Evolutionary conservation across 306 rosid species (phyloP).

Genomic region (Citrullus amarus): DNA sequence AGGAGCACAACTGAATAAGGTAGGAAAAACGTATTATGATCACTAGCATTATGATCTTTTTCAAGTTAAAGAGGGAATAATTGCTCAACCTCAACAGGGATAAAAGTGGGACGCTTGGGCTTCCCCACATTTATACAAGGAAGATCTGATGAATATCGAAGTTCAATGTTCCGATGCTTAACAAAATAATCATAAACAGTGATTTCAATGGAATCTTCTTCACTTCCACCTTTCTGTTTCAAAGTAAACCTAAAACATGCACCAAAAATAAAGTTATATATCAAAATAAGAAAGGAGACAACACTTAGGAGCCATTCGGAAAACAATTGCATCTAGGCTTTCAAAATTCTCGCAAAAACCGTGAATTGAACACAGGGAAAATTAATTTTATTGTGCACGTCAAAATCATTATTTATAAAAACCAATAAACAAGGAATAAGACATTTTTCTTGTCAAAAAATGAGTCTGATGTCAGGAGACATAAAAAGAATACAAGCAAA

Average conservation of each 20-base stretch:
- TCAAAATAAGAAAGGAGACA: neutral
- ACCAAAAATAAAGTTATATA: neutral
- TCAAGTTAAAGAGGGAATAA: neutral
- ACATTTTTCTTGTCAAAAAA: neutral
- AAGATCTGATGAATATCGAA: conserved; percentile 56
- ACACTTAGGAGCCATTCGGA: neutral
- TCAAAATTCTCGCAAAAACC: neutral
- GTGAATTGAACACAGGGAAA: neutral
- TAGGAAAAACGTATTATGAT: neutral
- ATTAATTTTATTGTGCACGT: neutral
- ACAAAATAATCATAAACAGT: conserved; percentile 82
- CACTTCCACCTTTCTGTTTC: conserved; percentile 36
- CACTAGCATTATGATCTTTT: neutral
- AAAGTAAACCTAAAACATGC: conserved; percentile 39
- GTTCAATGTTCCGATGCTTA: conserved; percentile 37
- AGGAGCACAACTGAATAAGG: conserved; percentile 45
- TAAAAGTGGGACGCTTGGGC: conserved; percentile 74
- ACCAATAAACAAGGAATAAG: neutral
- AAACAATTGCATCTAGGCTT: neutral
- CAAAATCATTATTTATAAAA: neutral
- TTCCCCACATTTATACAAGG: conserved; percentile 93
- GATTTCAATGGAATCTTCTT: conserved; percentile 28
- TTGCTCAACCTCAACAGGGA: conserved; percentile 67
- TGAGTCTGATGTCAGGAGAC: neutral
- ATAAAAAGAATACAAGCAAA: neutral